Base-by-base conservation (phyloP, 2,329 filamentous ascomycete species). In the Paraphoma chrysanthemicola region DNA sequence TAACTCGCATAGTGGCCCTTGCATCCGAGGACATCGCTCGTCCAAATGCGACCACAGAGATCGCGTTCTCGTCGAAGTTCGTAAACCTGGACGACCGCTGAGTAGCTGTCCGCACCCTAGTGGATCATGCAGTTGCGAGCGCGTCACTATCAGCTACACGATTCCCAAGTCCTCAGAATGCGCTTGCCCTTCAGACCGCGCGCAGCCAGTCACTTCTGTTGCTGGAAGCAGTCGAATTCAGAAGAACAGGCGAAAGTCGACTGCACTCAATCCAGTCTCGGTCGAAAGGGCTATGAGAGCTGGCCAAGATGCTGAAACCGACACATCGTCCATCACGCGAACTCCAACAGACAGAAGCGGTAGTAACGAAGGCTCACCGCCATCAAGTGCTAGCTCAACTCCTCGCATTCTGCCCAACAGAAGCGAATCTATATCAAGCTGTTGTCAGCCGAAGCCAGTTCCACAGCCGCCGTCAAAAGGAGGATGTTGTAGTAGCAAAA, bases 21-120 rank as follows among this genome's bases (percentile, higher is more conserved):
- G 89, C 73, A 91, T 91, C 66, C 87, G 89, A 69, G 89, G 89
- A 54, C 89, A 92, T 75, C 87, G 89, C 67, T 91, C 89, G 30
- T 90, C 89, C 50, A 90, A 90, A 80, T 92, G 89, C 75, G 88
- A 85, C 46, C 89, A 92, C 57, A 82, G 83, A 61, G 88, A 90
- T 66, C 85, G 89, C 56, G 78, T 90, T 33, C 86, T 91, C 82
- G 81, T 90, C 3, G 86, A 87, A 18, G 89, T 92, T 14, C 85
- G 88, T 60, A 91, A 91, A 69, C 89, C 89, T 14, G 89, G 89
- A 16, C 83, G 89, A 48, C 89, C 89, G 8, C 77, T 91, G 52
- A 90, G 88, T 73, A 83, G 85, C 51, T 91, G 89, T 67, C 88
- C 89, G 51, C 89, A 91, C 66, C 84, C 86, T 6, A 81, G 83